A percentile compares a stretch with the other conserved stretches of the same genome.
Evolutionary conservation across 176 grass and related monocot genomes (phyloP).

Genomic region (Bolboschoenus planiculmis): DNA sequence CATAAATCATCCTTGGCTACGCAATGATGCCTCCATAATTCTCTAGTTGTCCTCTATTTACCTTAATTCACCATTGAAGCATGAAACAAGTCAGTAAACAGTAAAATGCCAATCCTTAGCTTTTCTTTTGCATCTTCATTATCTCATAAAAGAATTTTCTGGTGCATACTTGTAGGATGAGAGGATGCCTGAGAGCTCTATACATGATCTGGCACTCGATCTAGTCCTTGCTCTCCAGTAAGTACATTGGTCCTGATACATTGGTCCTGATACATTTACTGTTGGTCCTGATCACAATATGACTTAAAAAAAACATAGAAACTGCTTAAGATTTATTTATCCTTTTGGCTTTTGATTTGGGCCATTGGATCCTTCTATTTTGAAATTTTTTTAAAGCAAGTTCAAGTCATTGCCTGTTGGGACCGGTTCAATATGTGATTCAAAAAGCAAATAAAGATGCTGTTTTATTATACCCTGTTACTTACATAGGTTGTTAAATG

Average conservation of each 20-base stretch:
- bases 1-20: background rate
- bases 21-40: background rate
- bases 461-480: background rate
- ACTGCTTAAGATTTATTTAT: background rate
- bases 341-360: background rate
- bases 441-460: background rate
- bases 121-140: background rate
- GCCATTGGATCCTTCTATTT: background rate
- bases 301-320: background rate
- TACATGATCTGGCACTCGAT: constrained; percentile 80
- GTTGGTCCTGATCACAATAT: background rate
- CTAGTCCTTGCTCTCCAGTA: constrained; percentile 90
- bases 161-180: constrained; percentile 47
- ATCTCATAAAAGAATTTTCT: background rate
- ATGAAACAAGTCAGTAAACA: background rate
- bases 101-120: background rate
- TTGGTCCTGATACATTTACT: background rate
- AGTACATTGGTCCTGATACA: constrained; percentile 17
- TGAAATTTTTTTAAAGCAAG: background rate
- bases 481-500: background rate
- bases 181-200: constrained; percentile 73
- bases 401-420: background rate
- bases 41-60: background rate
- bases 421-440: background rate
- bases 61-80: background rate